Evolutionary conservation across 768 basidiomycete genomes (phyloP).

Genomic region (Xerocomus potaroensis): DNA sequence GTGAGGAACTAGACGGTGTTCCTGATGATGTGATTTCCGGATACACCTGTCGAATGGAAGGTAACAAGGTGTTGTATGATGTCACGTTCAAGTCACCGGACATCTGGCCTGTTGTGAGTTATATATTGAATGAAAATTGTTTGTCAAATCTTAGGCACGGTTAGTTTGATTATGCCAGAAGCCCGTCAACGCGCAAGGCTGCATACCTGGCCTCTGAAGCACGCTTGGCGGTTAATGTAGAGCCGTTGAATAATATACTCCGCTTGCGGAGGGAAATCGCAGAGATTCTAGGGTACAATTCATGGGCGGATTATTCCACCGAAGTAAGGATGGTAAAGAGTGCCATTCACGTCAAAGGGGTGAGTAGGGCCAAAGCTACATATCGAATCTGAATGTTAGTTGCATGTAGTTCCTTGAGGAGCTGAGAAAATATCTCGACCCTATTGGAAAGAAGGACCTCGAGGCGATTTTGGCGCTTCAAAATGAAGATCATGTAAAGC

Average conservation of each 20-base stretch:
- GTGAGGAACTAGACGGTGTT: constrained; percentile 75
- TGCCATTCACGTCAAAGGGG: constrained; percentile 55
- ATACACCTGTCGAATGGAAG: constrained; percentile 62
- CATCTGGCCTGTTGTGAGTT: constrained; percentile 67
- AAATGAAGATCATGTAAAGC: constrained; percentile 62
- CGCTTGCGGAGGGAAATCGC: constrained; percentile 69
- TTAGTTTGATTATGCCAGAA: constrained; percentile 78
- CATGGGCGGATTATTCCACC: constrained; percentile 81
- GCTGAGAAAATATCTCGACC: constrained; percentile 66
- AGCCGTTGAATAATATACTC: constrained; percentile 62
- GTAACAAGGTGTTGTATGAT: constrained; percentile 56
- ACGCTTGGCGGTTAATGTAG: constrained; percentile 65
- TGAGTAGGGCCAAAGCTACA: constrained; percentile 22
- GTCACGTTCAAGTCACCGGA: constrained; percentile 82
- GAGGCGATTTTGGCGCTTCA: constrained; percentile 70
- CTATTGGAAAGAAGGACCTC: constrained; percentile 66
- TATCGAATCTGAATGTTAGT: background rate
- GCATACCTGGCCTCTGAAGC: constrained; percentile 68
- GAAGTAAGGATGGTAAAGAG: constrained; percentile 85
- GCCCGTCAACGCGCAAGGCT: constrained; percentile 59
- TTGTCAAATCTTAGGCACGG: background rate
- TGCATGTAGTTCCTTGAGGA: constrained; percentile 65
- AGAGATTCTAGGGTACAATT: constrained; percentile 63
- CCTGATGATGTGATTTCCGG: constrained; percentile 77
- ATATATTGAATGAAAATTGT: background rate